Percentiles rank a stretch among this genome's conserved stretches.
Evolutionary conservation across 441 rosid genomes (phyloP).

Genomic region (Dalechampia spathulata): DNA sequence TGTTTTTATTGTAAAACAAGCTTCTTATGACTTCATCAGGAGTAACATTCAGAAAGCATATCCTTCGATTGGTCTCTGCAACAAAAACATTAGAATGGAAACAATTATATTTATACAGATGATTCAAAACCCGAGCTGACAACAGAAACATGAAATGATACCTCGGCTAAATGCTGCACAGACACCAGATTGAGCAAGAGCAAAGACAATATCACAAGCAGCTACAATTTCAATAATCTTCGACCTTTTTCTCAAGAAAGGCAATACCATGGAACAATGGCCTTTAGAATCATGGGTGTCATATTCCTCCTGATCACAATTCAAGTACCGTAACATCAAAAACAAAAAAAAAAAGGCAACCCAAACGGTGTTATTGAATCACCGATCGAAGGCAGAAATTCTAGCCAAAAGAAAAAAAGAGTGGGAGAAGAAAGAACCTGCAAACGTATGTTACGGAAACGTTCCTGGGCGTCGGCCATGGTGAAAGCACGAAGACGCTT

Average conservation of each 20-base stretch:
- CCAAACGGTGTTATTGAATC: no score
- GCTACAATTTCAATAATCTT: constrained; percentile 95
- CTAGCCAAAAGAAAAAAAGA: neutral
- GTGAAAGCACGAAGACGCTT: constrained; percentile 53
- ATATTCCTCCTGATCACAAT: constrained; percentile 62
- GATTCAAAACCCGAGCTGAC: no score
- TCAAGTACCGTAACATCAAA: no score
- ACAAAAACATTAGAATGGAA: neutral
- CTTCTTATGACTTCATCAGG: constrained; percentile 85
- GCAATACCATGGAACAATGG: constrained; percentile 59
- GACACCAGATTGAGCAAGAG: constrained; percentile 93
- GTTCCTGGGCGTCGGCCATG: constrained; percentile 61
- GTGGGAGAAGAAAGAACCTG: constrained; percentile 15
- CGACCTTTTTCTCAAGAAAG: constrained; percentile 82
- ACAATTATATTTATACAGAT: no score
- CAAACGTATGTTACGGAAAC: constrained; percentile 70
- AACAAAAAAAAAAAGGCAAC: no score
- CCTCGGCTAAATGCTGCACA: constrained; percentile 97
- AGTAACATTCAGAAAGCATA: constrained; percentile 68
- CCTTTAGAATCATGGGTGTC: constrained; percentile 96
- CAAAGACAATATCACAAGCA: constrained; percentile 86
- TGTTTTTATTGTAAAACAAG: constrained; percentile 75
- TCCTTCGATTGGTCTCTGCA: constrained; percentile 66
- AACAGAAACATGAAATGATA: constrained; percentile 9
- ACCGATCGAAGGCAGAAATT: neutral